Conservation (phyloP, 1,284 basidiomycete genomes). For the Chondrostereum purpureum region DNA sequence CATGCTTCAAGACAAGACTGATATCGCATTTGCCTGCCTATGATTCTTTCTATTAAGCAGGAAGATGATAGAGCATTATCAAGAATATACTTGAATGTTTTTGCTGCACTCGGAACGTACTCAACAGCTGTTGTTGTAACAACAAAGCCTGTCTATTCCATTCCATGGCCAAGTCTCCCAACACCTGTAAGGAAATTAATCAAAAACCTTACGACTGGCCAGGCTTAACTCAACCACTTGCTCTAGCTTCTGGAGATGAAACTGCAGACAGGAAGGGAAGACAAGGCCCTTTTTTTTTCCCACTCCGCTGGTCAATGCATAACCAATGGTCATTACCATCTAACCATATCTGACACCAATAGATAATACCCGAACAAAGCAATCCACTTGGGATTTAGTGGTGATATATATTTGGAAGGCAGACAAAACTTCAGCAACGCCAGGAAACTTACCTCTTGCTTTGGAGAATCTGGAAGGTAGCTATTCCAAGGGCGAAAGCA, state of each 20-base stretch:
- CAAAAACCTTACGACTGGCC: slow-evolving; percentile 45
- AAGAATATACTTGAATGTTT: slow-evolving; percentile 48
- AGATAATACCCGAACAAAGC: slow-evolving; percentile 33
- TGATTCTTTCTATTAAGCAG: slow-evolving; percentile 49
- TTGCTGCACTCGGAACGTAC: slow-evolving; percentile 50
- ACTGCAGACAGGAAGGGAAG: no score
- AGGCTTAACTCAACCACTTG: no score
- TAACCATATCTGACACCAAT: no score
- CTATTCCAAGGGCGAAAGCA: no score
- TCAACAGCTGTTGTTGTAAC: slow-evolving; percentile 64
- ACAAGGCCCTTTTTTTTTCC: no score
- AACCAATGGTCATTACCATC: slow-evolving; percentile 54
- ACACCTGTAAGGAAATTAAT: slow-evolving; percentile 48
- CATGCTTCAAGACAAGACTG: slow-evolving; percentile 51
- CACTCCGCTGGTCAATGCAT: slow-evolving; percentile 26
- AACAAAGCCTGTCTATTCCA: slow-evolving; percentile 51
- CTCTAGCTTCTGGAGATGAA: no score
- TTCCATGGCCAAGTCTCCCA: slow-evolving; percentile 61
- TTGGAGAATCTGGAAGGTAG: no score
- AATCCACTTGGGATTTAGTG: slow-evolving; percentile 29
- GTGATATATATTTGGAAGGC: slow-evolving; percentile 21
- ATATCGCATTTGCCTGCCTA: slow-evolving; percentile 60
- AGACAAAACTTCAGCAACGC: no score
- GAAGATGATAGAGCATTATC: slow-evolving; percentile 49
- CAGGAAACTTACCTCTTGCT: not conserved